These are phyloP conservation scores for Neltuma alba DNA, from an alignment of 306 rosid species.

Conservation along the genomic window DNA sequence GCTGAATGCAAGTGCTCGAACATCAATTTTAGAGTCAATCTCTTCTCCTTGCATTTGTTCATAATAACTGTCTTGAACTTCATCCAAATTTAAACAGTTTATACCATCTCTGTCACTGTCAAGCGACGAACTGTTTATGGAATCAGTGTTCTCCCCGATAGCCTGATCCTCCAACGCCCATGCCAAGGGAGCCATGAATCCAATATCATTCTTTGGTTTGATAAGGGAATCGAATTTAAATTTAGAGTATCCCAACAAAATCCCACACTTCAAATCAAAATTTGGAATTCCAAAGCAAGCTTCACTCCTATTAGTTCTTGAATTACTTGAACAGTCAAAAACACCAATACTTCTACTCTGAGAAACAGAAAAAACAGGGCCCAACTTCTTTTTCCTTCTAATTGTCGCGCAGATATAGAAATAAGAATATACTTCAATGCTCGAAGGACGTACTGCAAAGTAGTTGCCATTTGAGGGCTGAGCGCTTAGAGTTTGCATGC, in stretches of 20 bases:
- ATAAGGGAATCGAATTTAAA: slow-evolving; percentile 46
- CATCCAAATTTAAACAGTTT: slow-evolving; percentile 36
- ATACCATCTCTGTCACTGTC: slow-evolving; percentile 34
- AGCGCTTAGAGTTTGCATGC: slow-evolving; percentile 55
- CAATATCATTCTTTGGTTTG: slow-evolving; percentile 46
- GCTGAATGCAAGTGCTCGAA: slow-evolving; percentile 60
- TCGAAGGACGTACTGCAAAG: slow-evolving; percentile 39
- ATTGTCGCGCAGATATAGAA: slow-evolving; percentile 30
- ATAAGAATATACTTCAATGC: slow-evolving; percentile 44
- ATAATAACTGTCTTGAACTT: slow-evolving; percentile 24
- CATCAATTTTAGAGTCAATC: slow-evolving; percentile 56
- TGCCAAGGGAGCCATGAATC: slow-evolving; percentile 52
- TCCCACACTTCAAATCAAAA: slow-evolving; percentile 52
- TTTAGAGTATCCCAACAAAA: slow-evolving; percentile 43
- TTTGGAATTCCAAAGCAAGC: slow-evolving; percentile 40
- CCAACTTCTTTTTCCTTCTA: slow-evolving; percentile 44
- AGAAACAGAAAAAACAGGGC: slow-evolving; percentile 48
- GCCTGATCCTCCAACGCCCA: slow-evolving; percentile 59
- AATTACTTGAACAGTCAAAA: slow-evolving; percentile 41
- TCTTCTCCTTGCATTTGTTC: slow-evolving; percentile 40
- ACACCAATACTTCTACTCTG: slow-evolving; percentile 30
- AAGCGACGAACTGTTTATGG: slow-evolving; percentile 29
- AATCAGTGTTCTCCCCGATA: slow-evolving; percentile 33
- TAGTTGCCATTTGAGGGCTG: slow-evolving; percentile 42
- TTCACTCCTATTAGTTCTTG: slow-evolving; percentile 35